A percentile compares a stretch with the other conserved stretches of the same genome.
phyloP scores from a whole-genome alignment of 2,329 filamentous ascomycete genomes.

The Fusarium coicis region DNA sequence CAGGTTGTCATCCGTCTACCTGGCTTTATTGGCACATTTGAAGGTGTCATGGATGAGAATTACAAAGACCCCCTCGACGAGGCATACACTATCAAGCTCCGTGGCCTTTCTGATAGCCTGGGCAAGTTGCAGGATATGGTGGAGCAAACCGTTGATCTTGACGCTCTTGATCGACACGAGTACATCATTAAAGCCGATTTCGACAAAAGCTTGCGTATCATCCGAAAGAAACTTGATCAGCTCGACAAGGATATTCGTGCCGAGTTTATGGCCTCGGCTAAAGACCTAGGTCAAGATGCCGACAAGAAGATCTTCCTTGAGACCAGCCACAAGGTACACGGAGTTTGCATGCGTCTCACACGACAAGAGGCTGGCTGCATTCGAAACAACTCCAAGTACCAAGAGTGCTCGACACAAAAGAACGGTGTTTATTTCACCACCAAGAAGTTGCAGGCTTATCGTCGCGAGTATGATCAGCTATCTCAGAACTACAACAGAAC shows the following conservation, averaged over 20 bases:
- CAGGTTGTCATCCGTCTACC: slow-evolving; percentile 94
- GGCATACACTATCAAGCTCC: slow-evolving; percentile 87
- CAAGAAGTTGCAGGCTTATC: slow-evolving; percentile 78
- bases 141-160: slow-evolving; percentile 95
- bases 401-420: slow-evolving; percentile 98
- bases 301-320: slow-evolving; percentile 99
- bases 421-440: slow-evolving; percentile 99
- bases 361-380: slow-evolving; percentile 92
- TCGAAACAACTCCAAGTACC: slow-evolving; percentile 87
- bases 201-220: slow-evolving; percentile 87
- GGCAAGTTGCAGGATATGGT: slow-evolving; percentile 96
- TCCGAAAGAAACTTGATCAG: slow-evolving; percentile 90
- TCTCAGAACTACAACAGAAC: slow-evolving; percentile 96
- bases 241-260: slow-evolving; percentile 83
- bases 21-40: slow-evolving; percentile 87
- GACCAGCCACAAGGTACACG: slow-evolving; percentile 88
- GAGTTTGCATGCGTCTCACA: slow-evolving; percentile 95
- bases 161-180: slow-evolving; percentile 95
- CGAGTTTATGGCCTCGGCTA: slow-evolving; percentile 80
- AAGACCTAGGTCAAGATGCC: slow-evolving; percentile 88
- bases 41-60: slow-evolving; percentile 93
- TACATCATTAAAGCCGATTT: slow-evolving; percentile 99
- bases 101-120: slow-evolving; percentile 79
- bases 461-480: slow-evolving; percentile 92
- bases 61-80: slow-evolving; percentile 89